phyloP scores from a whole-genome alignment of 768 basidiomycete genomes.

The Collybiopsis confluens region DNA sequence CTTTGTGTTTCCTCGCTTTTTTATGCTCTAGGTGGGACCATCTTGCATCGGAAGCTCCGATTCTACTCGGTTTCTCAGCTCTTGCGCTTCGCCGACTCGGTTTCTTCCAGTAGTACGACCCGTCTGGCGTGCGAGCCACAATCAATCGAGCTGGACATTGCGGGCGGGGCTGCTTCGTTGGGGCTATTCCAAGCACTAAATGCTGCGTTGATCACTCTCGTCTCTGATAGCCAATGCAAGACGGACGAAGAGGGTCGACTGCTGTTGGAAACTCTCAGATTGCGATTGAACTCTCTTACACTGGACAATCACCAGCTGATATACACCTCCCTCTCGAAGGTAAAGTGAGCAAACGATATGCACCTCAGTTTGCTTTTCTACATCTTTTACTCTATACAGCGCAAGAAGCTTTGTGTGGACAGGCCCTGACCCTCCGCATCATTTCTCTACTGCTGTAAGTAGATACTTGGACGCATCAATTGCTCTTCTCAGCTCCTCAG shows the following conservation, averaged over 20 bases:
- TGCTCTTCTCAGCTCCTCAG: no score
- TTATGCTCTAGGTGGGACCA: conserved; percentile 12
- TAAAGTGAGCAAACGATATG: conserved; percentile 27
- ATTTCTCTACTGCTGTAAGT: conserved; percentile 59
- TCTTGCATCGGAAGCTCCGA: conserved; percentile 21
- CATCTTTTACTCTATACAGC: conserved; percentile 19
- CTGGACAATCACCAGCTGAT: conserved; percentile 24
- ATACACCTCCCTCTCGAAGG: conserved; percentile 26
- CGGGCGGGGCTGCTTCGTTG: conserved; percentile 25
- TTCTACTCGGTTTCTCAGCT: conserved; percentile 22
- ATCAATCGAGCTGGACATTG: conserved; percentile 22
- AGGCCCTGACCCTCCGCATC: conserved; percentile 58
- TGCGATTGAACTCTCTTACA: conserved; percentile 37
- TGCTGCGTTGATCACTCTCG: conserved; percentile 20
- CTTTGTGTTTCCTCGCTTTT: conserved; percentile 19
- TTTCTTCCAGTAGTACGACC: conserved; percentile 10
- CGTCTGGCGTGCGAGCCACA: conserved; percentile 20
- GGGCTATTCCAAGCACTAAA: conserved; percentile 22
- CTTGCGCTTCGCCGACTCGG: conserved; percentile 1
- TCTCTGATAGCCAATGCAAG: conserved; percentile 9
- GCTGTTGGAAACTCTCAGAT: conserved; percentile 24
- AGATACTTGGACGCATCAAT: no score
- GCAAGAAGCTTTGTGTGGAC: conserved; percentile 50
- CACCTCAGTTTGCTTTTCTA: not conserved
- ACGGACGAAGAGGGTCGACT: not conserved